Conservation (phyloP, 2,329 filamentous ascomycete species). For the Penicillium brasilianum region DNA sequence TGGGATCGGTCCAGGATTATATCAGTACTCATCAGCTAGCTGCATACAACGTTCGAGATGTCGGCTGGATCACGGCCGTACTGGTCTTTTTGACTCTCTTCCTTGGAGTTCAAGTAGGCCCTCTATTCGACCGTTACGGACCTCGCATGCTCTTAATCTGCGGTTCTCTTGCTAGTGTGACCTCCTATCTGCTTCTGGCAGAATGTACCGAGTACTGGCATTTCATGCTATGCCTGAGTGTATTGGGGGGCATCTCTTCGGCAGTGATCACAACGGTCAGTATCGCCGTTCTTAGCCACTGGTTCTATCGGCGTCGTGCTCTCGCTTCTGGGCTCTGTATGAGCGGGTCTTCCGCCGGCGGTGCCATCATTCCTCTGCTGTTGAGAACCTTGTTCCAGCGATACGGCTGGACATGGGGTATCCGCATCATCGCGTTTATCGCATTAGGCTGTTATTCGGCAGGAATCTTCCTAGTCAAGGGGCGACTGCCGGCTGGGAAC, state of each 20-base stretch:
- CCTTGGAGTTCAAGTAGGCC: constrained; percentile 55
- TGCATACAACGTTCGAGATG: constrained; percentile 49
- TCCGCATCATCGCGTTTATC: constrained; percentile 45
- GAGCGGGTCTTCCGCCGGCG: constrained; percentile 46
- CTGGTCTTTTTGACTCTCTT: constrained; percentile 53
- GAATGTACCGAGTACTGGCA: constrained; percentile 57
- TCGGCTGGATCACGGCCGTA: constrained; percentile 58
- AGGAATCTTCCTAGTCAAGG: constrained; percentile 42
- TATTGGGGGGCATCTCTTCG: constrained; percentile 43
- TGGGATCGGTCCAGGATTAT: constrained; percentile 57
- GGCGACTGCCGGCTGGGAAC: constrained; percentile 38
- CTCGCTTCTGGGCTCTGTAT: constrained; percentile 49
- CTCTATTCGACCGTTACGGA: constrained; percentile 56
- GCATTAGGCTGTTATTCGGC: constrained; percentile 40
- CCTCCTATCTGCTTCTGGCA: constrained; percentile 53
- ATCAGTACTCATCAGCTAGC: constrained; percentile 53
- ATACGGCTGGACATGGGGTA: constrained; percentile 45
- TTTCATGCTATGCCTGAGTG: constrained; percentile 49
- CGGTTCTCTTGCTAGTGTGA: constrained; percentile 45
- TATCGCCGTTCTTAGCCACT: constrained; percentile 47
- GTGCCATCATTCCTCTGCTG: constrained; percentile 44
- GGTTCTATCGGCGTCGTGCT: constrained; percentile 46
- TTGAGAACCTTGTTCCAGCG: constrained; percentile 36
- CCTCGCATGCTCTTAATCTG: constrained; percentile 48
- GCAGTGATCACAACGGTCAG: constrained; percentile 45